Conservation (phyloP, 352 stramenopile genomes). For the Globisporangium splendens region DNA sequence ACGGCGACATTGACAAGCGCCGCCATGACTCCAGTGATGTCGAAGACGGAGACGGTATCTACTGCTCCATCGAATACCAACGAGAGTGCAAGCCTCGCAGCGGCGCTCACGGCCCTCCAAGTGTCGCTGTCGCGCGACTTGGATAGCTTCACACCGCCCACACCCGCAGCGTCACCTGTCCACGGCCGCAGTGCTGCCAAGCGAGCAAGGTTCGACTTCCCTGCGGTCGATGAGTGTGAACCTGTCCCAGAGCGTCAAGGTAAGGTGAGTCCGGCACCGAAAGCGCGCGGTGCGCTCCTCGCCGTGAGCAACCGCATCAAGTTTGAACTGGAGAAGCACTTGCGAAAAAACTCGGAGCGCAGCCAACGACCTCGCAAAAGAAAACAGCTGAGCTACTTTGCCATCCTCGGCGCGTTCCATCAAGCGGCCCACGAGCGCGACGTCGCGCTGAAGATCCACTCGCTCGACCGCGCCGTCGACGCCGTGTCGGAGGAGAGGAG, state of each 20-base stretch:
- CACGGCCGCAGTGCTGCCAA: conserved; percentile 43
- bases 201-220: conserved; percentile 57
- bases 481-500: conserved; percentile 6
- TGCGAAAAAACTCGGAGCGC: conserved; percentile 44
- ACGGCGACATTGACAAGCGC: neutral
- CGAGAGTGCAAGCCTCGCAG: conserved; percentile 49
- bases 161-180: conserved; percentile 59
- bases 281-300: conserved; percentile 49
- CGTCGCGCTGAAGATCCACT: conserved; percentile 27
- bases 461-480: conserved; percentile 31
- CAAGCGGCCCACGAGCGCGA: conserved; percentile 67
- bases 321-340: conserved; percentile 64
- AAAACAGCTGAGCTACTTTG: conserved; percentile 76
- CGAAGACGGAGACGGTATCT: conserved; percentile 2
- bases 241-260: conserved; percentile 16
- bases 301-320: conserved; percentile 72
- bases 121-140: conserved; percentile 74
- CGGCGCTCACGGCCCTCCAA: conserved; percentile 62
- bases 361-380: conserved; percentile 44
- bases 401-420: conserved; percentile 78
- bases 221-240: conserved; percentile 21
- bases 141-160: conserved; percentile 67
- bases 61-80: conserved; percentile 3
- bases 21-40: neutral
- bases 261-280: conserved; percentile 31